phyloP scores from a whole-genome alignment of 208 protist species.

The Acanthamoeba pearcei region DNA sequence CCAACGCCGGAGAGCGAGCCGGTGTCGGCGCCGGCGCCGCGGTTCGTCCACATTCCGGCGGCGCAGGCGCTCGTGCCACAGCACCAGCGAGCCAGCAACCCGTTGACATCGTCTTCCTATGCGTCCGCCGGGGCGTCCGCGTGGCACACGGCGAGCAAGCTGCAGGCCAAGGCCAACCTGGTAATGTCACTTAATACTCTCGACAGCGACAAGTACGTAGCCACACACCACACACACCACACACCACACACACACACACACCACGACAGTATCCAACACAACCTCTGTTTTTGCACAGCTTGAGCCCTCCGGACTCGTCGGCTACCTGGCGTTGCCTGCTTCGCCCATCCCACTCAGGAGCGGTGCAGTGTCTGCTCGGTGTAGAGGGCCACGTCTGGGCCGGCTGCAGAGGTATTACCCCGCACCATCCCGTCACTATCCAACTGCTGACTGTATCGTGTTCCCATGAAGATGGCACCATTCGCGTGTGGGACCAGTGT shows the following conservation, averaged over 20 bases:
- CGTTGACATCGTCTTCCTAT: not conserved
- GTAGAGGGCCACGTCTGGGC: conserved; percentile 17
- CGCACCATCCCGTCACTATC: too few relatives aligned
- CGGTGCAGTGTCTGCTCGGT: conserved; percentile 38
- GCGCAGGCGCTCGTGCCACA: not conserved
- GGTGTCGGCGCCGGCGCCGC: not conserved
- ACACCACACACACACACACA: too few relatives aligned
- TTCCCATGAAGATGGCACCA: conserved; percentile 21
- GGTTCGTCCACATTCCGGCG: not conserved
- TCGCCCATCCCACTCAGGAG: conserved; percentile 47
- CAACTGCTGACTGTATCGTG: not conserved
- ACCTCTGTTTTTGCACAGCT: not conserved
- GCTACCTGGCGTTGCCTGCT: not conserved
- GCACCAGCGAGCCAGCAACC: not conserved
- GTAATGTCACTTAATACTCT: not conserved
- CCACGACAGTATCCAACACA: not conserved
- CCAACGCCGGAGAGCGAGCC: not conserved
- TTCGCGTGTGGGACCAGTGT: conserved; percentile 33
- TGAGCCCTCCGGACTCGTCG: not conserved
- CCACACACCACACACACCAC: too few relatives aligned
- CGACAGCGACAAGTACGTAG: not conserved
- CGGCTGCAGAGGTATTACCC: conserved; percentile 26
- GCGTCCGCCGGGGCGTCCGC: not conserved
- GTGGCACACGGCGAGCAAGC: conserved; percentile 10
- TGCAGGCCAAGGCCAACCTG: not conserved